Evolutionary conservation across 495 filamentous ascomycete genomes (phyloP).

Genomic region (Penicillium daleae): DNA sequence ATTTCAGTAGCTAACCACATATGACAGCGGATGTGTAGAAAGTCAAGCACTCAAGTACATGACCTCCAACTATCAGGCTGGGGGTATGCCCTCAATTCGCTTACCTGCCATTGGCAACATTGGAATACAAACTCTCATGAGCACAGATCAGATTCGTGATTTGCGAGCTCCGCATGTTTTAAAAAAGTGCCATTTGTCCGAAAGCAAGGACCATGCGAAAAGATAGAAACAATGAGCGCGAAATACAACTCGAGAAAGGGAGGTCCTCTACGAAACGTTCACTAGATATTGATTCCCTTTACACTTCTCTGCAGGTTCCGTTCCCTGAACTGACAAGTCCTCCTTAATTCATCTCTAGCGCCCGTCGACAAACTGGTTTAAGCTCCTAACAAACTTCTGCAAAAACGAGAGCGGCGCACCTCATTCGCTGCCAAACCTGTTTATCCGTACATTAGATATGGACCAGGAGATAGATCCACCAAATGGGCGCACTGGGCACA

Average conservation of each 20-base stretch:
- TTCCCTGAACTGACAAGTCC: slow-evolving; percentile 1
- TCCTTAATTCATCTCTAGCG: slow-evolving; percentile 12
- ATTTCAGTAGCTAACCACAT: neutral
- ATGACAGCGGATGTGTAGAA: neutral
- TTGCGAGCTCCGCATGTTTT: neutral
- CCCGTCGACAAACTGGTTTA: neutral
- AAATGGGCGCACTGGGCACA: too few relatives aligned
- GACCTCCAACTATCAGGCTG: neutral
- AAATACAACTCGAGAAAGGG: neutral
- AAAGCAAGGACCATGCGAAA: neutral
- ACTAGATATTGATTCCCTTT: neutral
- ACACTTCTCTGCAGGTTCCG: neutral
- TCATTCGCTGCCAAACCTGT: too few relatives aligned
- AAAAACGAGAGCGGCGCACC: neutral
- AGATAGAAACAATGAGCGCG: neutral
- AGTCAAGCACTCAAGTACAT: neutral
- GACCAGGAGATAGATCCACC: neutral
- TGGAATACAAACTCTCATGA: neutral
- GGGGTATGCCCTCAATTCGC: neutral
- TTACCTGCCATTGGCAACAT: neutral
- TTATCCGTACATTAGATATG: too few relatives aligned
- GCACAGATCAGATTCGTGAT: neutral
- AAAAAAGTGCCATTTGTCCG: neutral
- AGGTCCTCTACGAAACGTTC: neutral
- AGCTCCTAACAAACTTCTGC: neutral